Conservation (phyloP, 2,329 filamentous ascomycete genomes). For the Pyrenophora teres region DNA sequence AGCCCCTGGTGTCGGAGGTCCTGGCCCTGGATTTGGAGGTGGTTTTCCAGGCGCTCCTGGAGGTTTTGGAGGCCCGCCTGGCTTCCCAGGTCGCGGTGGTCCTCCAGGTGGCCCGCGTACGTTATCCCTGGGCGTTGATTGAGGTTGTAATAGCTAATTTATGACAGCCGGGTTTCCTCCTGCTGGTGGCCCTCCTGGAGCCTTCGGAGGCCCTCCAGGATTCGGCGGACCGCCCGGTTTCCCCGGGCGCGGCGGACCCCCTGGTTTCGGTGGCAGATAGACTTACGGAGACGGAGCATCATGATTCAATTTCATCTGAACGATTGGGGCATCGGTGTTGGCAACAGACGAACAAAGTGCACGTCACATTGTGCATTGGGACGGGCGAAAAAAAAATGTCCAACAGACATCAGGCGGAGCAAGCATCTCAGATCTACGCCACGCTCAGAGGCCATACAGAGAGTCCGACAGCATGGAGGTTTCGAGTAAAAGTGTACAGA, state of each 20-base stretch:
- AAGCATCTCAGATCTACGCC: not conserved
- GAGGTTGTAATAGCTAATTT: constrained; percentile 27
- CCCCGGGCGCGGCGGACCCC: constrained; percentile 34
- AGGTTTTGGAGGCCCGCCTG: constrained; percentile 44
- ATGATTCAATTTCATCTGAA: constrained; percentile 3
- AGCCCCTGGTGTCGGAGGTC: constrained; percentile 83
- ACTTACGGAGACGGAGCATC: constrained; percentile 1
- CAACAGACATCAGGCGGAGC: not conserved
- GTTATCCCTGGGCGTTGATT: constrained; percentile 4
- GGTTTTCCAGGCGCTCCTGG: constrained; percentile 46
- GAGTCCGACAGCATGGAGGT: constrained; percentile 2
- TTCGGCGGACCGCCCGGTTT: constrained; percentile 30
- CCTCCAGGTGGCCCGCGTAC: constrained; percentile 48
- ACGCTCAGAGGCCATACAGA: not conserved
- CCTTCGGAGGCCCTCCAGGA: constrained; percentile 39
- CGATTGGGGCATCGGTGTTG: constrained; percentile 6
- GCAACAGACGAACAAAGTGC: constrained; percentile 1
- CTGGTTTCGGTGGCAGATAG: constrained; percentile 36
- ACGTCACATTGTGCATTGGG: constrained; percentile 4
- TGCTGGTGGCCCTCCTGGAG: constrained; percentile 56
- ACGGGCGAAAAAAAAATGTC: constrained; percentile 2
- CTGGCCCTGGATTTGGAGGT: constrained; percentile 65
- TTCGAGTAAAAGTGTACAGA: constrained; percentile 10
- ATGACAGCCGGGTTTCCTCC: constrained; percentile 49
- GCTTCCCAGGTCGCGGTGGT: constrained; percentile 43